These are phyloP conservation scores for Ophiocordyceps camponoti-rufipedis DNA, from an alignment of 2,329 filamentous ascomycete genomes.

Conservation along the genomic window DNA sequence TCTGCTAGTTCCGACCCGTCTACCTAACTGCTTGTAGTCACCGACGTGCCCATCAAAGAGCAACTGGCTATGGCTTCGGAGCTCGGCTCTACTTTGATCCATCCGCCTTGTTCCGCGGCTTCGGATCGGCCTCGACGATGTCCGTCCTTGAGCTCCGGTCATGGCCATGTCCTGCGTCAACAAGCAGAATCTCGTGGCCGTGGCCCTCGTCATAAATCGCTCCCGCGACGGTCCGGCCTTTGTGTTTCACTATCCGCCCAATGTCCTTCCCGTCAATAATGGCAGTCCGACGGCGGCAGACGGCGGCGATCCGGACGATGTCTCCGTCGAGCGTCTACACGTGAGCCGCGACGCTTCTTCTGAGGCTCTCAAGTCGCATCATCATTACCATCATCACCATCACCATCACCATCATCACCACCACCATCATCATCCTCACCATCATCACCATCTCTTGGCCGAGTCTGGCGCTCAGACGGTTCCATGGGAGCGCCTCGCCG, in stretches of 20 bases:
- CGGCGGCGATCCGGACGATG: slow-evolving; percentile 28
- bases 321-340: slow-evolving; percentile 26
- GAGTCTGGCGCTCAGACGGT: slow-evolving; percentile 38
- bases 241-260: slow-evolving; percentile 77
- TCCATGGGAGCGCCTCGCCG: slow-evolving; percentile 56
- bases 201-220: slow-evolving; percentile 56
- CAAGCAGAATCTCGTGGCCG: slow-evolving; percentile 42
- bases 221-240: slow-evolving; percentile 65
- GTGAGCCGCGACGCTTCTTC: slow-evolving; percentile 14
- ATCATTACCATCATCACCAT: slow-evolving; percentile 22
- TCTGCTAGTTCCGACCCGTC: too few relatives aligned
- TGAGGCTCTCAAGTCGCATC: slow-evolving; percentile 23
- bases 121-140: not conserved
- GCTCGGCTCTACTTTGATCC: too few relatives aligned
- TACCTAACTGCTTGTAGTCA: too few relatives aligned
- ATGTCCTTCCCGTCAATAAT: slow-evolving; percentile 20
- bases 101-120: not conserved
- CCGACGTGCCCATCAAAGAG: too few relatives aligned
- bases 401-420: too few relatives aligned
- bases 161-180: slow-evolving; percentile 29
- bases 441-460: slow-evolving; percentile 36
- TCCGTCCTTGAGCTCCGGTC: not conserved
- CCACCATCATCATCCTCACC: slow-evolving; percentile 19
- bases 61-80: too few relatives aligned
- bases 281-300: slow-evolving; percentile 16